Evolutionary conservation across 495 filamentous ascomycete species (phyloP).

Genomic region (Trichodelitschia bisporula): DNA sequence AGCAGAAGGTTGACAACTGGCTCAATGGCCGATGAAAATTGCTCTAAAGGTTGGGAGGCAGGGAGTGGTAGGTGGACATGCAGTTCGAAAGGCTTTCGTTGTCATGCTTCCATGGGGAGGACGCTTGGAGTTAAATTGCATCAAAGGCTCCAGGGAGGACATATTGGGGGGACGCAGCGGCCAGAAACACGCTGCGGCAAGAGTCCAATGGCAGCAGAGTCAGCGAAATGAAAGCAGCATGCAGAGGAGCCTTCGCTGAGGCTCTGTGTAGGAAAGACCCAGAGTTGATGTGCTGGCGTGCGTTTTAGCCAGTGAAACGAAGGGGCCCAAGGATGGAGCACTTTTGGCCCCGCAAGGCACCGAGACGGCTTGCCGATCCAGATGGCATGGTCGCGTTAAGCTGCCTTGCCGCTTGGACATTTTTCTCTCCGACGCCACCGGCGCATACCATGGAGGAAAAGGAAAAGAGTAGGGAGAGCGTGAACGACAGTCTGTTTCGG

Average conservation of each 20-base stretch:
- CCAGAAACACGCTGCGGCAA: no score
- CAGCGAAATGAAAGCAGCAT: no score
- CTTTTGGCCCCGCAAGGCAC: constrained; percentile 7
- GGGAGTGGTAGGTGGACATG: no score
- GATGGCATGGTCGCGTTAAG: neutral
- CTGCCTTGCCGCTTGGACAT: neutral
- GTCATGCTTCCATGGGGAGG: no score
- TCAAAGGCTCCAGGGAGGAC: constrained; percentile 8
- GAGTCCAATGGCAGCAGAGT: no score
- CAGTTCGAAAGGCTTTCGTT: no score
- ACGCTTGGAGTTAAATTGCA: constrained; percentile 11
- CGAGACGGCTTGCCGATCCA: constrained; percentile 1
- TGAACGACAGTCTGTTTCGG: neutral
- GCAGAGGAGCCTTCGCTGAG: constrained; percentile 8
- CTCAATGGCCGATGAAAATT: no score
- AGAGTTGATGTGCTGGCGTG: constrained; percentile 75
- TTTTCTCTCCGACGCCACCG: neutral
- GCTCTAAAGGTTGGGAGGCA: no score
- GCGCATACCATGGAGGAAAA: neutral
- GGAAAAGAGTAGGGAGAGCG: neutral
- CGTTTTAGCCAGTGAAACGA: constrained; percentile 40
- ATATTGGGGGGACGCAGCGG: constrained; percentile 10
- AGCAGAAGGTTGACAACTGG: no score
- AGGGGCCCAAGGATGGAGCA: constrained; percentile 7
- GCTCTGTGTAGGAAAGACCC: constrained; percentile 15